Conservation (phyloP, 2,329 filamentous ascomycete species). For the Amauroascus verrucosus region DNA sequence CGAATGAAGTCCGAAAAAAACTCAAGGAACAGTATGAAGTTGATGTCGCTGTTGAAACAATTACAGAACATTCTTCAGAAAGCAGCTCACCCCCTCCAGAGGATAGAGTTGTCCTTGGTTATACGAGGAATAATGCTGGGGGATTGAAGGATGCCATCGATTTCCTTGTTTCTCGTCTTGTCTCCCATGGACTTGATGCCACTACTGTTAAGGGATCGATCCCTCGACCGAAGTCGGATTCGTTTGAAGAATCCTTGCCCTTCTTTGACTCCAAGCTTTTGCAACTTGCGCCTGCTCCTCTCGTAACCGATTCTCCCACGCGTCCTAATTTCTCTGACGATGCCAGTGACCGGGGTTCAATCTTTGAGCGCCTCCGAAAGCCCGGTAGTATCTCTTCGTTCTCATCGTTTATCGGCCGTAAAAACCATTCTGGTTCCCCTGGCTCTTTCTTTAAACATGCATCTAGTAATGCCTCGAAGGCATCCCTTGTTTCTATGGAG, state of each 20-base stretch:
- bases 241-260: constrained; percentile 91
- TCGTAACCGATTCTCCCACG: constrained; percentile 78
- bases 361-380: constrained; percentile 89
- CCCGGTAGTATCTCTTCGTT: constrained; percentile 90
- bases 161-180: constrained; percentile 75
- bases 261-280: constrained; percentile 96
- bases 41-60: constrained; percentile 60
- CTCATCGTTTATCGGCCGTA: constrained; percentile 91
- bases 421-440: constrained; percentile 81
- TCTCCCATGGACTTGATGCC: constrained; percentile 78
- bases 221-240: constrained; percentile 95
- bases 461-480: constrained; percentile 81
- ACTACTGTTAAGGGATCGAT: constrained; percentile 87
- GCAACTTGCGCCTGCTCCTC: constrained; percentile 74
- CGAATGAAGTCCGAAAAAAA: constrained; percentile 67
- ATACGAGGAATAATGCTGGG: constrained; percentile 94
- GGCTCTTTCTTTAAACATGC: constrained; percentile 87
- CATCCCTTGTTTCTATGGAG: constrained; percentile 90
- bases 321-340: constrained; percentile 76
- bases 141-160: constrained; percentile 93
- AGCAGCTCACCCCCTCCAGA: constrained; percentile 38
- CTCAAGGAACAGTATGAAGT: constrained; percentile 88
- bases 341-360: constrained; percentile 64
- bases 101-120: constrained; percentile 58
- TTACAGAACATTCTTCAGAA: constrained; percentile 27